Base-by-base conservation (phyloP, 208 protist species). In the Leishmania mexicana region DNA sequence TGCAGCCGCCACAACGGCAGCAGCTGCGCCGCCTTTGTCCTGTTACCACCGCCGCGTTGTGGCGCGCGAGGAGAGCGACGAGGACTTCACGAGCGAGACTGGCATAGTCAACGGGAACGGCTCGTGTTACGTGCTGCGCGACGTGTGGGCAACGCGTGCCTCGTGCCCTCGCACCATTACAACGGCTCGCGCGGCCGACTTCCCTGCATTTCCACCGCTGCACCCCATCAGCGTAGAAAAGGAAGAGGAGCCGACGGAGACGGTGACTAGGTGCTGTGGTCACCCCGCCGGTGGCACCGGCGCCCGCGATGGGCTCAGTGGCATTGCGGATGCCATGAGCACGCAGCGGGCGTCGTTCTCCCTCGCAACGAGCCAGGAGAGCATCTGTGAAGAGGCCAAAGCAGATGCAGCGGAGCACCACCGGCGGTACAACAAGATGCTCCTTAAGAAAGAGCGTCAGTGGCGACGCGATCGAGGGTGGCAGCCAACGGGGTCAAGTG, bases 391-490 rank as follows among this genome's bases (percentile, higher is more conserved):
- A 21, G 28, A 31, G 51, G 15, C 35, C 21, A 45, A 19, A 19
- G 49, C 13, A 35, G 72, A 60, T 62, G n/a, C 51, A 40, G 35
- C 73, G 51, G 35, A 64, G 19, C 35, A 62, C 2, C n/a, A 40
- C 31, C 73, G 49, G 51, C 73, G 78, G 49, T 90, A 92, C 81
- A 94, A 92, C 80, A 95, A 95, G 76, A 93, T 92, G 78, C 79
- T 95, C 3, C 86, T 77, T 2, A 89, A 89, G 45, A 95, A 95
- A 76, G 81, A 85, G 75, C 77, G 81, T 11, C 77, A 80, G 71
- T 64, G 80, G 28, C 80, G 68, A 15, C 84, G 80, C 21, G 70
- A 75, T 19, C 80, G 80, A 3, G 83, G 78, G 53, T 77, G 79
- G 83, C 83, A 75, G 54, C 19, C 19, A 42, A 15, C 73, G 17